Evolutionary conservation across 257 asterid species (phyloP).

Genomic region (Eucommia ulmoides): DNA sequence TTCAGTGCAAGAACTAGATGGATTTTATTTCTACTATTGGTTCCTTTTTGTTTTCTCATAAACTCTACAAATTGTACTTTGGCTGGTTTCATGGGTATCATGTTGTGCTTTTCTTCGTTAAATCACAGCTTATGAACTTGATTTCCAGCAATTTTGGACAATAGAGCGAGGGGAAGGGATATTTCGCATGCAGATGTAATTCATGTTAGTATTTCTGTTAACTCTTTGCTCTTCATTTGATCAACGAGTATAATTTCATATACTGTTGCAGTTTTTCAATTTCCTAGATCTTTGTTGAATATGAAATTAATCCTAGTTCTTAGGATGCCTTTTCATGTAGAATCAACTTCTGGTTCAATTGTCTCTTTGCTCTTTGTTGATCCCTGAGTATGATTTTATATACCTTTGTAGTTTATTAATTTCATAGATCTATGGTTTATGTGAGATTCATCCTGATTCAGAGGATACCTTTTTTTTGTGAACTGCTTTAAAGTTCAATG

Average conservation of each 20-base stretch:
- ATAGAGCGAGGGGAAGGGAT: constrained; percentile 74
- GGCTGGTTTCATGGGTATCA: constrained; percentile 17
- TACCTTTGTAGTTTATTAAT: neutral
- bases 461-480: no score
- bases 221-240: neutral
- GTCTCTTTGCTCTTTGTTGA: neutral
- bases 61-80: no score
- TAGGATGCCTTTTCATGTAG: neutral
- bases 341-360: neutral
- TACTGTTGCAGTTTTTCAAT: neutral
- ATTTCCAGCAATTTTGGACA: constrained; percentile 78
- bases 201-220: constrained; percentile 44
- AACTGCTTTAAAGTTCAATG: no score
- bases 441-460: no score
- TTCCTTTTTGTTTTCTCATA: no score
- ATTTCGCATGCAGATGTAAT: constrained; percentile 56
- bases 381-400: neutral
- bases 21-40: no score
- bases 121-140: constrained; percentile 23
- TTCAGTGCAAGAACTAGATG: no score
- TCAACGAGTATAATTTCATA: neutral
- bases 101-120: constrained; percentile 16
- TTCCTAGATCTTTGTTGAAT: neutral
- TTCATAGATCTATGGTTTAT: no score
- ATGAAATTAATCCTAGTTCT: neutral